phyloP scores from a whole-genome alignment of 352 stramenopile genomes.

The Globisporangium lucens region DNA sequence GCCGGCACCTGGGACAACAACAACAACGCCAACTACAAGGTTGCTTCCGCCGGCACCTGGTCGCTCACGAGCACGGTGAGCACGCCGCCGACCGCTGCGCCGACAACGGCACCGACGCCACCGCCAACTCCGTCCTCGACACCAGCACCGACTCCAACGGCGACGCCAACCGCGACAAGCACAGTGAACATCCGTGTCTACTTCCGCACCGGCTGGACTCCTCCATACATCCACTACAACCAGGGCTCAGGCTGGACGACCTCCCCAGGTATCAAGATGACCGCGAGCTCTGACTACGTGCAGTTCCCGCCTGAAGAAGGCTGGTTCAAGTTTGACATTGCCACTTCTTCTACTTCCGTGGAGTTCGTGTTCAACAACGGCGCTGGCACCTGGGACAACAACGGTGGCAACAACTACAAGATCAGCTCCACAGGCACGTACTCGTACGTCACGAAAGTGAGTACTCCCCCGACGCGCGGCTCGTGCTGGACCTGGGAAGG shows the following conservation, averaged over 20 bases:
- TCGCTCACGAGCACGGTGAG: conserved; percentile 27
- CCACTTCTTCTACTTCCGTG: conserved; percentile 17
- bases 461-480: conserved; percentile 18
- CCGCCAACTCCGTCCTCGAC: no score
- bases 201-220: conserved; percentile 25
- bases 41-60: conserved; percentile 30
- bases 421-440: conserved; percentile 29
- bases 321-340: conserved; percentile 42
- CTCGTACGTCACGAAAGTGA: conserved; percentile 26
- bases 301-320: conserved; percentile 35
- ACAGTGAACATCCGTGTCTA: conserved; percentile 15
- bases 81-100: conserved; percentile 13
- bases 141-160: conserved; percentile 17
- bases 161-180: background rate
- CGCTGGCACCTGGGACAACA: conserved; percentile 41
- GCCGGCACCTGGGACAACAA: conserved; percentile 45
- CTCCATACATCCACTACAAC: conserved; percentile 41
- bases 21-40: conserved; percentile 37
- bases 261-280: conserved; percentile 32
- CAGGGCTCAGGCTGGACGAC: conserved; percentile 33
- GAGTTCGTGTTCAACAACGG: conserved; percentile 47
- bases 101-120: background rate
- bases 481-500: conserved; percentile 33
- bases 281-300: conserved; percentile 24
- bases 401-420: conserved; percentile 40